phyloP scores from a whole-genome alignment of 2,329 filamentous ascomycete species.

The Arthrinium puccinioides region DNA sequence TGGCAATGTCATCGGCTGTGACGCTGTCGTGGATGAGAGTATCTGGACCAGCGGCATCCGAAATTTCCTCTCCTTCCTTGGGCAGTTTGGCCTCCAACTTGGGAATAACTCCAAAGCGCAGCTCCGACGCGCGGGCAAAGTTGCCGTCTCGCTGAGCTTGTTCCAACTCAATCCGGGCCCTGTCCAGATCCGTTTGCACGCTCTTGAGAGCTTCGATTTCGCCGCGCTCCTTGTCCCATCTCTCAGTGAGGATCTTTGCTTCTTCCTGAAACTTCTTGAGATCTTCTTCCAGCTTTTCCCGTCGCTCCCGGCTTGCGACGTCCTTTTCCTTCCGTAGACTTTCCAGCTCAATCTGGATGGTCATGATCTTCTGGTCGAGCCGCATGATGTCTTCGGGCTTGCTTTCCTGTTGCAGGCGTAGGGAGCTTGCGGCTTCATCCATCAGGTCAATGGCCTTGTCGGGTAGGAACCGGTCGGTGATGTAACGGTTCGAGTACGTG shows the following conservation, averaged over 20 bases:
- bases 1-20: slow-evolving; percentile 89
- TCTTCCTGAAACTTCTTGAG: slow-evolving; percentile 73
- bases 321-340: slow-evolving; percentile 92
- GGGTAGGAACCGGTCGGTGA: slow-evolving; percentile 90
- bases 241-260: slow-evolving; percentile 63
- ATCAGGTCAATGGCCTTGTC: slow-evolving; percentile 97
- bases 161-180: slow-evolving; percentile 77
- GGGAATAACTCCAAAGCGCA: slow-evolving; percentile 84
- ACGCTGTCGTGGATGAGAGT: slow-evolving; percentile 86
- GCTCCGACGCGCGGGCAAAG: slow-evolving; percentile 82
- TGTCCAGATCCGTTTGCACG: slow-evolving; percentile 82
- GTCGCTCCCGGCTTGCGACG: slow-evolving; percentile 76
- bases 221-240: slow-evolving; percentile 83
- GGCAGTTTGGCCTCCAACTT: slow-evolving; percentile 71
- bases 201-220: slow-evolving; percentile 85
- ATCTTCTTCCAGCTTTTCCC: slow-evolving; percentile 75
- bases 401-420: slow-evolving; percentile 90
- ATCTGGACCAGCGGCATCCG: slow-evolving; percentile 29
- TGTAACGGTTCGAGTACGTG: slow-evolving; percentile 89
- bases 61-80: slow-evolving; percentile 52
- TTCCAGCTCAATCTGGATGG: slow-evolving; percentile 93
- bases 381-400: slow-evolving; percentile 93
- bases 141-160: slow-evolving; percentile 81
- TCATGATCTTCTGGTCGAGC: slow-evolving; percentile 92
- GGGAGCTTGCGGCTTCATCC: slow-evolving; percentile 86